These are phyloP conservation scores for Ceratocystis alfenasii DNA, from an alignment of 2,329 filamentous ascomycete genomes.

Conservation along the genomic window DNA sequence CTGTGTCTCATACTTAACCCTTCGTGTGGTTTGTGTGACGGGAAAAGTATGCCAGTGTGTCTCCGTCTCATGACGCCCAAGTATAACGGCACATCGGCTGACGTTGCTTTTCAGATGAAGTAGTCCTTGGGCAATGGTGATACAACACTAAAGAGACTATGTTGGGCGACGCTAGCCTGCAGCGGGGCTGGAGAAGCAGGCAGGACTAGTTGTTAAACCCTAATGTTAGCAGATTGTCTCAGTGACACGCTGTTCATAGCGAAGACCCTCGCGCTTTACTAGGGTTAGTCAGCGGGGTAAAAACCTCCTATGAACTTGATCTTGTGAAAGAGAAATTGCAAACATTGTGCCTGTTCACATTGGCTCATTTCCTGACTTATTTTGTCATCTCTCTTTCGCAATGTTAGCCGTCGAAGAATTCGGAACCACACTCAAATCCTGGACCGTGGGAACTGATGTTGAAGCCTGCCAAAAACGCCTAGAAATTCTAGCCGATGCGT, in stretches of 20 bases:
- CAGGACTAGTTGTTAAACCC: neutral
- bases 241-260: constrained; percentile 2
- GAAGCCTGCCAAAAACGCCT: constrained; percentile 15
- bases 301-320: neutral
- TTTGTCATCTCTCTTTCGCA: neutral
- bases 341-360: neutral
- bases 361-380: neutral
- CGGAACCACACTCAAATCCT: constrained; percentile 9
- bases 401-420: constrained; percentile 13
- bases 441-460: constrained; percentile 15
- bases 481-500: constrained; percentile 6
- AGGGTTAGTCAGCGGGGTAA: constrained; percentile 7
- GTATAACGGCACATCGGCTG: neutral
- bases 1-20: neutral
- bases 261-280: neutral
- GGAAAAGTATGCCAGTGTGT: neutral
- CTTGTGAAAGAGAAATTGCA: neutral
- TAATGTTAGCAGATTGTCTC: neutral
- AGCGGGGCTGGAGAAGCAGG: neutral
- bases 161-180: neutral
- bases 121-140: neutral
- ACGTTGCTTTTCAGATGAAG: constrained; percentile 2
- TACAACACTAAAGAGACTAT: neutral
- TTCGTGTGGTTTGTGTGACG: neutral
- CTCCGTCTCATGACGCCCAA: neutral